Base-by-base conservation (phyloP, 257 asterid species). In the Salvia splendens region DNA sequence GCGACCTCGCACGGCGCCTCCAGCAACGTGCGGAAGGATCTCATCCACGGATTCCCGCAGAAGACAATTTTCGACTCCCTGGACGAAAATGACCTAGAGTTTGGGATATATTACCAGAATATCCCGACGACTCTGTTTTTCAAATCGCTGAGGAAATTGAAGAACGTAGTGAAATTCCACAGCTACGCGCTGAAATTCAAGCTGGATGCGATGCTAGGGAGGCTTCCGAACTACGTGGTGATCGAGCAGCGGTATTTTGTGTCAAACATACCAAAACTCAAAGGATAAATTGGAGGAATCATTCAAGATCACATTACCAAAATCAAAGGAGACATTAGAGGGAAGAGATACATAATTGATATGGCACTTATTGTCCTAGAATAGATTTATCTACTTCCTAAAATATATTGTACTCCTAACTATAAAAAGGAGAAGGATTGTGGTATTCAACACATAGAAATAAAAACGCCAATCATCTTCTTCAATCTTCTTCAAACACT, bases 1-100 rank as follows among this genome's bases (percentile, higher is more conserved):
- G 97, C 97, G 9, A 92, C 98, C 35, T 92, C 98, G n/a, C 97
- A 92, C 76, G 98, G 97, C 30, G 96, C 97, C 52, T 93, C 98
- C 5, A 93, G 98, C 71, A 93, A 93, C 69, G 98, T 93, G 1
- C 71, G 95, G 55, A 93, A 83, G 65, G 98, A 89, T 68, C 83
- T 93, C 24, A 82, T 93, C 78, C 58, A 83, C 28, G 98, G 98
- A 6, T 92, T 89, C 81, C 98, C 98, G 0, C 98, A 92, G 72
- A 92, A 89, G 66, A 92, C 98, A 0, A 92, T 92, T n/a, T 92
- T 92, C 57, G 98, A 92, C 73, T 92, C 97, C 0, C 71, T 92
- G 74, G 95, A 89, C 52, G 98, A 92, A 50, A 92, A 86, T 69
- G 87, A 41, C 78, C 85, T 92, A 42, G 77, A 79, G 6, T 92